Base-by-base conservation (phyloP, 2,329 filamentous ascomycete species). In the Neofusicoccum sp. region DNA sequence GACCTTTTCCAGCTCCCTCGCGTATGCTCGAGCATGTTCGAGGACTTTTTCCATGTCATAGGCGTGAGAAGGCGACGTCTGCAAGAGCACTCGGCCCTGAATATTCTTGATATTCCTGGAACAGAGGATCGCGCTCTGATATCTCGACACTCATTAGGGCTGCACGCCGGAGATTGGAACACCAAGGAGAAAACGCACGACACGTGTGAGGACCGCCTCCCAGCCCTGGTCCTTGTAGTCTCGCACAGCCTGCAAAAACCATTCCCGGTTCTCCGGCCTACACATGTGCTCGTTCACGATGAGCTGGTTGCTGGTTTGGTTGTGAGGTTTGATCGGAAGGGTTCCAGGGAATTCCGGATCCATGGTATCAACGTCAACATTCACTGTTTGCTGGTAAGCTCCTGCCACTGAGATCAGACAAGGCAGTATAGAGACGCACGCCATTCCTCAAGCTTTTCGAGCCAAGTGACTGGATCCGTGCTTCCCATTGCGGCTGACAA, bases 291-390 rank as follows among this genome's bases (percentile, higher is more conserved):
- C 74, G 58, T 82, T 78, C 30, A 81, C 79, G 71, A 75, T 78
- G 4, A 78, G 71, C 65, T 82, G 79, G 65, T 82, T 82, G 68
- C 78, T 80, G 3, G 80, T 82, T 69, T 80, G 78, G 63, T 82
- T 79, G 61, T 81, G 76, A 28, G 77, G 76, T 3, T 71, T 72
- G 62, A 81, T 75, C 9, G 75, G 73, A 68, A 80, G 77, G n/a
- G 67, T 69, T 60, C 76, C 76, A 63, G 80, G 77, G 65, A 77
- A 80, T 12, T 79, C 76, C 1, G 79, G 76, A 61, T 80, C 80
- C 80, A 82, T 82, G 73, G 77, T 81, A 65, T 82, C 80, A 26
- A 82, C 78, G 62, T 82, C 80, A 58, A 82, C 72, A 33, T 82
- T 77, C 61, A 82, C 80, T 82, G 51, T 59, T 20, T 36, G 4